A percentile compares a stretch with the other conserved stretches of the same genome.
These are phyloP conservation scores for Metarhizium rileyi DNA, from an alignment of 2,329 filamentous ascomycete genomes.

Conservation along the genomic window DNA sequence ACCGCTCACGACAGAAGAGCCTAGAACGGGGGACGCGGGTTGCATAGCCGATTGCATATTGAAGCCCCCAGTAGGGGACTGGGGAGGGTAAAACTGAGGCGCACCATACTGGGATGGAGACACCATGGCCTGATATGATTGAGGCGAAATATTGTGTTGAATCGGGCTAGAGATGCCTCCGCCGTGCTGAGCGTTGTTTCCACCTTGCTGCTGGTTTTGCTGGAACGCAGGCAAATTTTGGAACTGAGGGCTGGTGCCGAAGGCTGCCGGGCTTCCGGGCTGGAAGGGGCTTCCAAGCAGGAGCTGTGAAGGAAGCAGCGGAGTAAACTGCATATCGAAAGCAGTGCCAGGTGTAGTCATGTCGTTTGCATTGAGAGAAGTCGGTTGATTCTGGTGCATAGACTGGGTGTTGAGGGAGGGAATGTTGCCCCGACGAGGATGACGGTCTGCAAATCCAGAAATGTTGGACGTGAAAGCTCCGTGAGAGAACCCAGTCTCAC, in stretches of 20 bases:
- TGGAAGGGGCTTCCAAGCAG: slow-evolving; percentile 95
- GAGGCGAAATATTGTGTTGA: slow-evolving; percentile 69
- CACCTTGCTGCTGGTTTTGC: slow-evolving; percentile 42
- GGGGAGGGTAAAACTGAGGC: slow-evolving; percentile 76
- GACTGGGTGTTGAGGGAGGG: slow-evolving; percentile 84
- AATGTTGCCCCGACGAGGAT: slow-evolving; percentile 75
- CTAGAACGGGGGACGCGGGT: slow-evolving; percentile 67
- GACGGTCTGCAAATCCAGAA: slow-evolving; percentile 75
- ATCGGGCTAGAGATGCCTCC: slow-evolving; percentile 64
- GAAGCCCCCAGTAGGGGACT: slow-evolving; percentile 77
- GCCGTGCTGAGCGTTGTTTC: slow-evolving; percentile 43
- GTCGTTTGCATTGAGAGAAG: slow-evolving; percentile 50
- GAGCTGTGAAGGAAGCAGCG: slow-evolving; percentile 86
- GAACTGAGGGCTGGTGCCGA: slow-evolving; percentile 87
- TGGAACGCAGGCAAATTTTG: slow-evolving; percentile 73
- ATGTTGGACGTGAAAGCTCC: slow-evolving; percentile 85
- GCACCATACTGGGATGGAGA: slow-evolving; percentile 77
- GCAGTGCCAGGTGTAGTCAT: slow-evolving; percentile 79
- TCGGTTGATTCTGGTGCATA: slow-evolving; percentile 35
- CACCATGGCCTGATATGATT: slow-evolving; percentile 74
- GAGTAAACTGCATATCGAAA: slow-evolving; percentile 98
- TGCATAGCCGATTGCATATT: slow-evolving; percentile 45
- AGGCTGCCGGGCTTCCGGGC: slow-evolving; percentile 82
- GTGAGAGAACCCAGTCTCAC: slow-evolving; percentile 86
- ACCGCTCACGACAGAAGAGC: slow-evolving; percentile 72